Percentiles rank a stretch among this genome's conserved stretches.
Evolutionary conservation across 129 eudicot species (phyloP).

Genomic region (Escallonia rubra): DNA sequence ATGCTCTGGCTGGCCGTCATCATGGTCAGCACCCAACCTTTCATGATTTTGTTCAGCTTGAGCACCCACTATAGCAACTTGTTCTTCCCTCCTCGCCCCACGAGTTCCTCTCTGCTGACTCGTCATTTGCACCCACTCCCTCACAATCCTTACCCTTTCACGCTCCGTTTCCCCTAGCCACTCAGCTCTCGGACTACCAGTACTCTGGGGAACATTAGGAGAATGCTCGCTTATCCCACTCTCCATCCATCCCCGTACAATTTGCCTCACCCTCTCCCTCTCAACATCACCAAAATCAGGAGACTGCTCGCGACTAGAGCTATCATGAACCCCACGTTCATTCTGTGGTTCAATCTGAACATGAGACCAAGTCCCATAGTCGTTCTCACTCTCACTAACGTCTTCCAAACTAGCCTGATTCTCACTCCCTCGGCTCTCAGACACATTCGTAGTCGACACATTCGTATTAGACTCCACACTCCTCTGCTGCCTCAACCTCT

Average conservation of each 20-base stretch:
- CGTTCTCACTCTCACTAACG: conserved; percentile 73
- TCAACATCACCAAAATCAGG: conserved; percentile 97
- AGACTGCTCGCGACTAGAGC: conserved; percentile 81
- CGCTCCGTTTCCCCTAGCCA: conserved; percentile 99
- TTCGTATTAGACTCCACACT: conserved; percentile 64
- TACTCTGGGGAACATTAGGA: conserved; percentile 47
- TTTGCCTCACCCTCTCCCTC: conserved; percentile 97
- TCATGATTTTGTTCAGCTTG: conserved; percentile 46
- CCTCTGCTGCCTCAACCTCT: conserved; percentile 68
- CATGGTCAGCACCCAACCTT: conserved; percentile 50
- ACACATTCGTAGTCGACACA: conserved; percentile 41
- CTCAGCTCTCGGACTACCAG: conserved; percentile 67
- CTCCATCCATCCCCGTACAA: conserved; percentile 98
- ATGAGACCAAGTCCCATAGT: conserved; percentile 64
- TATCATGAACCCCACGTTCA: conserved; percentile 38
- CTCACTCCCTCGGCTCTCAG: conserved; percentile 59
- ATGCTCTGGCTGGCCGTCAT: conserved; percentile 85
- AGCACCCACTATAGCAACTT: conserved; percentile 17
- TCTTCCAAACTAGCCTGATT: conserved; percentile 57
- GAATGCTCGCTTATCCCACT: conserved; percentile 62
- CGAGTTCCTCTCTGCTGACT: conserved; percentile 86
- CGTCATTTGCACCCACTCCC: conserved; percentile 98
- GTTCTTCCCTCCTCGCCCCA: conserved; percentile 67
- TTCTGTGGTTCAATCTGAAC: conserved; percentile 47
- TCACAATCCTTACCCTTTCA: conserved; percentile 90